Conservation (phyloP, 805 yeast species). For the Cyberlindnera mycetangii region DNA sequence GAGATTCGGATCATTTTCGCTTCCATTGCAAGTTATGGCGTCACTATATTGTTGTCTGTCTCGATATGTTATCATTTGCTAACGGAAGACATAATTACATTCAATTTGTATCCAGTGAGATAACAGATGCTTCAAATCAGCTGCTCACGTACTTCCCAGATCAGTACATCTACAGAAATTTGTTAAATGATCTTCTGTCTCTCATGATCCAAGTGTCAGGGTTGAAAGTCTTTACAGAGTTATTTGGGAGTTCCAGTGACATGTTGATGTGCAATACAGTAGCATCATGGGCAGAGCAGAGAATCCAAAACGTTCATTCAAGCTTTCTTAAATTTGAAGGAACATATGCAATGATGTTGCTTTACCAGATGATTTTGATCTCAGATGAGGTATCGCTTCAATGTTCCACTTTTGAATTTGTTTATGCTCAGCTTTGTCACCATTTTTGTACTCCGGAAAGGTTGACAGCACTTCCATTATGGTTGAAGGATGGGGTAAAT, state of each 20-base stretch:
- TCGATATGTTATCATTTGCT: conserved; percentile 1
- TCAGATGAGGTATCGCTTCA: conserved; percentile 12
- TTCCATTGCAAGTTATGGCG: conserved; percentile 6
- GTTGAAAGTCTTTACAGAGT: neutral
- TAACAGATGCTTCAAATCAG: neutral
- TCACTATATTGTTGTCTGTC: conserved; percentile 2
- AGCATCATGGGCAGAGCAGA: neutral
- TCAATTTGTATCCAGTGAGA: neutral
- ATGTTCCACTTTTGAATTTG: conserved; percentile 13
- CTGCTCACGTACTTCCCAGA: neutral
- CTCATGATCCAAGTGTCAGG: conserved; percentile 1
- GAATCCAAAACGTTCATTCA: neutral
- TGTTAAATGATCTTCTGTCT: conserved; percentile 6
- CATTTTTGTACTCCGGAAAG: neutral
- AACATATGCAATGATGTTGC: conserved; percentile 1
- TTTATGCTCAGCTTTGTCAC: conserved; percentile 8
- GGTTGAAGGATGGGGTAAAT: neutral
- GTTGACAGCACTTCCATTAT: neutral
- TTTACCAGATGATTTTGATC: conserved; percentile 16
- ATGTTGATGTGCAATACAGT: neutral
- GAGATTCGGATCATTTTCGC: neutral
- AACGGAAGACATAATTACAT: neutral
- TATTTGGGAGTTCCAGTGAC: neutral
- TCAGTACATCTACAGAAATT: neutral
- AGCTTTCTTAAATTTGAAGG: neutral